A percentile compares a stretch with the other conserved stretches of the same genome.
Conservation (phyloP, 139 green algal species). For the Chlorella sp. region DNA sequence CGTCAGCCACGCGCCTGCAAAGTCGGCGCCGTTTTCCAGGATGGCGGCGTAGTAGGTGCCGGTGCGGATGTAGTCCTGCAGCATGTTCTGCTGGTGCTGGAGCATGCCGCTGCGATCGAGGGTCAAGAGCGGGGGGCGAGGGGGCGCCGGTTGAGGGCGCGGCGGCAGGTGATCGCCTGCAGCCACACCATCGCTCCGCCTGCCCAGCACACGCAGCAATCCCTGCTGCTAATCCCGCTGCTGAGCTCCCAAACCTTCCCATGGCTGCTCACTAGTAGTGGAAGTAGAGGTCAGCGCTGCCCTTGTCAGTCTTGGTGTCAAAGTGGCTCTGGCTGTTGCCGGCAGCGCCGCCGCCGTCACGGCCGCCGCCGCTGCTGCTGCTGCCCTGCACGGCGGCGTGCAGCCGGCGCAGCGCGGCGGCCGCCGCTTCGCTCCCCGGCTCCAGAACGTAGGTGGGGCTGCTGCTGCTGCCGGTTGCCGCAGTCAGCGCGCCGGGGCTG, state of each 20-base stretch:
- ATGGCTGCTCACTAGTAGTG: constrained; percentile 75
- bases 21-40: constrained; percentile 84
- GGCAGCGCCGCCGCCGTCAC: background rate
- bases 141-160: background rate
- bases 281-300: constrained; percentile 86
- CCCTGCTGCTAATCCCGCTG: too few relatives aligned
- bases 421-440: too few relatives aligned
- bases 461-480: too few relatives aligned
- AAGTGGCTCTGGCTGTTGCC: constrained; percentile 63
- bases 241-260: too few relatives aligned
- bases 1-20: too few relatives aligned
- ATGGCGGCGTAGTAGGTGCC: constrained; percentile 96
- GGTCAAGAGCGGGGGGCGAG: background rate
- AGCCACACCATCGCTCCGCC: too few relatives aligned
- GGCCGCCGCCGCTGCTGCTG: constrained; percentile 1
- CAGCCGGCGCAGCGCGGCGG: background rate
- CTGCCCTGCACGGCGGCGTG: constrained; percentile 18
- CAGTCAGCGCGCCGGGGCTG: too few relatives aligned
- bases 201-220: too few relatives aligned
- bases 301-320: constrained; percentile 78
- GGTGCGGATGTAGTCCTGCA: constrained; percentile 86
- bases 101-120: constrained; percentile 62
- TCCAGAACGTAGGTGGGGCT: too few relatives aligned
- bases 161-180: background rate
- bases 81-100: constrained; percentile 95